Base-by-base conservation (phyloP, 2,329 filamentous ascomycete genomes). In the Pseudophaeomoniella oleicola region DNA sequence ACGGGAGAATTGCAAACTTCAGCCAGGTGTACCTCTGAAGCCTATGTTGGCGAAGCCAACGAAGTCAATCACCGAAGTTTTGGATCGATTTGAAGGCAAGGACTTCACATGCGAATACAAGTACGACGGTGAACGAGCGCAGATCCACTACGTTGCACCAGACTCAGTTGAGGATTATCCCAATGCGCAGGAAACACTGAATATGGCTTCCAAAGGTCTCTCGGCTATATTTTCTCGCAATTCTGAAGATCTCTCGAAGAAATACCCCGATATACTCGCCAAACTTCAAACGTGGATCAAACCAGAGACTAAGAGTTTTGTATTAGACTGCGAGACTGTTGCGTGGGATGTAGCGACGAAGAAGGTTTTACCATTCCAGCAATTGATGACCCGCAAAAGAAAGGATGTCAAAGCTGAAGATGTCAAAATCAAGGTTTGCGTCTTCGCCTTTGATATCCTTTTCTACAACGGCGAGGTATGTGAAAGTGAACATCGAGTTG, bases 51-150 rank as follows among this genome's bases (percentile, higher is more conserved):
- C 90, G 14, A 96, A 96, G 51, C 90, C 90, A 3, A 98, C 90
- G 6, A 98, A 98, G 57, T 87, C 90, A 4, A 94, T 98, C 49
- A 94, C 87, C 1, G 90, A 98, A 60, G 90, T 98, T 0, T 70
- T 98, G 9, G 88, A 98, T 58, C 82, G 90, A 4, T 98, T 98
- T 46, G 90, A 96, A 54, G 78, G 82, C 44, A 90, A 94, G 53
- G 81, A 80, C 16, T 98, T 98, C 51, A 96, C 90, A 1, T 98
- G 90, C 61, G 90, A 98, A 56, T 98, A 93, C 69, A 98, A 98
- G 58, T 98, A 98, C 52, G 90, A 98, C 50, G 90, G 90, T 34
- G 90, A 98, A 59, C 72, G 90, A 53, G 90, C 90, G n/a, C 90
- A 98, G 55, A 96, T 98, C 35, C 90, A 98, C 55, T 98, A 93